Conservation (phyloP, 1,284 basidiomycete genomes). For the Athelia psychrophila region DNA sequence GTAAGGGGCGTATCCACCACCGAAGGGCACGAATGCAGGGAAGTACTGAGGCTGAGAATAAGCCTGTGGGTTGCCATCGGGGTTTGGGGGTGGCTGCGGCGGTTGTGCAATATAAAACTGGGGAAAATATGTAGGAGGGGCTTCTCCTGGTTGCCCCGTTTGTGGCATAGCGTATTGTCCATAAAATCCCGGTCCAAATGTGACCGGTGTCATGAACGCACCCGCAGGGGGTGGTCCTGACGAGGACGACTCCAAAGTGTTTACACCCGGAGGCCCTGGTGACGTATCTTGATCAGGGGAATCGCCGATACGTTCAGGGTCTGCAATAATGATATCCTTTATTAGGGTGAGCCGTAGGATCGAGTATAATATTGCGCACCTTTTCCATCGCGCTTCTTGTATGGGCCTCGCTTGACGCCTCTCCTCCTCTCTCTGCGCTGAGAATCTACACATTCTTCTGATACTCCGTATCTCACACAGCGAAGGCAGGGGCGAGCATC, state of each 20-base stretch:
- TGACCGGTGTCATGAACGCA: constrained; percentile 21
- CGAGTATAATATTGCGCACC: constrained; percentile 40
- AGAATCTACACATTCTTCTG: constrained; percentile 78
- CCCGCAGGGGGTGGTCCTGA: constrained; percentile 42
- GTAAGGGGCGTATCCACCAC: constrained; percentile 48
- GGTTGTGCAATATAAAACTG: constrained; percentile 44
- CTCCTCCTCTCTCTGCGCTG: constrained; percentile 84
- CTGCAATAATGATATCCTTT: constrained; percentile 33
- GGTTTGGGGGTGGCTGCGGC: constrained; percentile 39
- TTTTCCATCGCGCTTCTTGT: constrained; percentile 91
- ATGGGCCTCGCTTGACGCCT: constrained; percentile 85
- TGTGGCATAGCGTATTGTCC: constrained; percentile 46
- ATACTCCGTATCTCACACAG: constrained; percentile 82
- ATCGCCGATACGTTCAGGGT: constrained; percentile 49
- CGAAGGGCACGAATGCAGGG: constrained; percentile 44
- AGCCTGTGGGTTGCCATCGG: constrained; percentile 41
- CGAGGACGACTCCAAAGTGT: constrained; percentile 37
- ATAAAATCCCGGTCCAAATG: constrained; percentile 38
- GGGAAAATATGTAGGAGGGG: constrained; percentile 41
- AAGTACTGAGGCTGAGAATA: constrained; percentile 45
- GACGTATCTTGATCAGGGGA: constrained; percentile 49
- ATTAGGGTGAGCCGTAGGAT: constrained; percentile 14
- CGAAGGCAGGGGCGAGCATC: constrained; percentile 83
- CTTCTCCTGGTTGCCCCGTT: constrained; percentile 31
- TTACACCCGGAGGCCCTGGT: constrained; percentile 39